Evolutionary conservation across 2,329 filamentous ascomycete species (phyloP).

Genomic region (Arthrinium puccinioides): DNA sequence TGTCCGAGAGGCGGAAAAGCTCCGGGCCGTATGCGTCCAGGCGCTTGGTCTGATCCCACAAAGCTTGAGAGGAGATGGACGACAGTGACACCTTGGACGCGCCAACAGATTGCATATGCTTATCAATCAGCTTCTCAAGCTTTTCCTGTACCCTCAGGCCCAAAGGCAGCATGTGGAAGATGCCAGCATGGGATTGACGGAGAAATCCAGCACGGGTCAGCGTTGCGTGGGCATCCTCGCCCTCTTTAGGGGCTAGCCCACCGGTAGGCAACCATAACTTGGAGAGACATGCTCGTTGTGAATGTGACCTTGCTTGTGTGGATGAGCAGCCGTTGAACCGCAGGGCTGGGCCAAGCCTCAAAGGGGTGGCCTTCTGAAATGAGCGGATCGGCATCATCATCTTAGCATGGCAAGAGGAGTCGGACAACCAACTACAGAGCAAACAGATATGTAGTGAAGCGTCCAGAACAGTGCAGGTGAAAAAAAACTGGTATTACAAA

Average conservation of each 20-base stretch:
- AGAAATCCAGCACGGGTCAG: conserved; percentile 66
- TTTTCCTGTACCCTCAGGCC: conserved; percentile 85
- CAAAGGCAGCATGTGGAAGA: conserved; percentile 87
- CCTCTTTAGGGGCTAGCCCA: conserved; percentile 51
- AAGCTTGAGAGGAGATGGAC: conserved; percentile 72
- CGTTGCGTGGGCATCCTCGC: conserved; percentile 59
- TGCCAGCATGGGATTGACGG: conserved; percentile 76
- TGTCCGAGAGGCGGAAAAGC: conserved; percentile 73
- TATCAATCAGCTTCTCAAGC: conserved; percentile 76
- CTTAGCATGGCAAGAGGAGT: too few species aligned
- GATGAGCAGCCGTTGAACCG: too few species aligned
- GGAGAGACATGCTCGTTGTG: conserved; percentile 46
- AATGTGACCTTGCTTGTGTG: too few species aligned
- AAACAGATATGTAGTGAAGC: too few species aligned
- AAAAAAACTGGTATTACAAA: too few species aligned
- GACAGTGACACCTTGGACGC: conserved; percentile 80
- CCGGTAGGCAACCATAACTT: conserved; percentile 74
- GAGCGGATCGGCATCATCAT: too few species aligned
- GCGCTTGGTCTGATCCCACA: conserved; percentile 82
- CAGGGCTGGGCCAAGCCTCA: too few species aligned
- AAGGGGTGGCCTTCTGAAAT: too few species aligned
- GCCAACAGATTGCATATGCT: conserved; percentile 77
- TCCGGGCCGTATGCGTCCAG: conserved; percentile 67
- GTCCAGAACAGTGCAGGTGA: too few species aligned
- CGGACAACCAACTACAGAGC: too few species aligned